A percentile compares a stretch with the other conserved stretches of the same genome.
Evolutionary conservation across 306 rosid species (phyloP).

Genomic region (Geum urbanum): DNA sequence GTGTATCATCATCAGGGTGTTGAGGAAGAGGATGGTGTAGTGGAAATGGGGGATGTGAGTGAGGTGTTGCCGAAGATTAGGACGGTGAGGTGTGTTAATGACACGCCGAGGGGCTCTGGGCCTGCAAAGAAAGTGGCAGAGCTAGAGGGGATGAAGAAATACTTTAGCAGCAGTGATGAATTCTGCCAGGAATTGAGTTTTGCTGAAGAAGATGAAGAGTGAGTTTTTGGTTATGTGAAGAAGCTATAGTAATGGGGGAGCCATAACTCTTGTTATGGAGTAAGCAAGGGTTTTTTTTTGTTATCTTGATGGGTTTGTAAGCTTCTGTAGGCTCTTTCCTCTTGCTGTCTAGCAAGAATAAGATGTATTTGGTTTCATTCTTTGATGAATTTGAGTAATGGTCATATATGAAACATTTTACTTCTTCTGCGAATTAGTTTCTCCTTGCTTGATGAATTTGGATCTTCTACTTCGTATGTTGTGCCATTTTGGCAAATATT

Average conservation of each 20-base stretch:
- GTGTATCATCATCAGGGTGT: constrained; percentile 22
- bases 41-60: constrained; percentile 16
- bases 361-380: constrained; percentile 8
- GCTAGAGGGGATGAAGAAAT: constrained; percentile 47
- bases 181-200: constrained; percentile 62
- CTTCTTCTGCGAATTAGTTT: no score
- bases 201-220: constrained; percentile 43
- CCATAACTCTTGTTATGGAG: constrained; percentile 18
- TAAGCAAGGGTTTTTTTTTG: neutral
- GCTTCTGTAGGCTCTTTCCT: neutral
- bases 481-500: no score
- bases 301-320: neutral
- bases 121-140: constrained; percentile 72
- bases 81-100: constrained; percentile 33
- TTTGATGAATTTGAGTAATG: neutral
- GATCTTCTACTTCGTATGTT: no score
- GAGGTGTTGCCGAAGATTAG: constrained; percentile 63
- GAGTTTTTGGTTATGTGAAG: neutral
- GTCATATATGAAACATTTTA: neutral
- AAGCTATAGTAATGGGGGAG: neutral
- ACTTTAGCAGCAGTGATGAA: constrained; percentile 37
- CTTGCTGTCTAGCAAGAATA: constrained; percentile 13
- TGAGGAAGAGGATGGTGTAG: constrained; percentile 24
- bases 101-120: constrained; percentile 81
- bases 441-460: no score